Conservation (phyloP, 2,329 filamentous ascomycete species). For the Aspergillus pseudoterreus region DNA sequence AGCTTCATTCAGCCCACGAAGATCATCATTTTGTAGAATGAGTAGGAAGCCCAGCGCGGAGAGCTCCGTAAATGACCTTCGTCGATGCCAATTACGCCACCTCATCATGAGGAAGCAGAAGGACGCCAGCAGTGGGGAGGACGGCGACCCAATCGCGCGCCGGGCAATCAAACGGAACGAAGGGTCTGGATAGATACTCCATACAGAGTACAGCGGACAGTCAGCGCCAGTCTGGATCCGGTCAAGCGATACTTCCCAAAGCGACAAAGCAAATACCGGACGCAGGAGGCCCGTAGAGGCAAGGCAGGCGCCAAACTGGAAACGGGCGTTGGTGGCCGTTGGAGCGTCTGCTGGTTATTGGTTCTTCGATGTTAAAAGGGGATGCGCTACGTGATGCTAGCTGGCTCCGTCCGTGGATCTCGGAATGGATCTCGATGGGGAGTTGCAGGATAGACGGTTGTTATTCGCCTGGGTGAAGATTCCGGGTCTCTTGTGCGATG, state of each 20-base stretch:
- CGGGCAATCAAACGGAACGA: neutral
- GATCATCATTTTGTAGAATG: neutral
- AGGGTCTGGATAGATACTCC: too few relatives aligned
- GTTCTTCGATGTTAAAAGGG: neutral
- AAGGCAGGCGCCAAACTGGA: neutral
- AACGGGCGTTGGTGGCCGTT: neutral
- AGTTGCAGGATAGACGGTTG: neutral
- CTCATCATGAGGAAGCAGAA: too few relatives aligned
- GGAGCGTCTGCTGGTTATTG: neutral
- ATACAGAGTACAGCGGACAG: neutral
- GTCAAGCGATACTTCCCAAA: neutral
- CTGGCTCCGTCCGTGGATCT: neutral
- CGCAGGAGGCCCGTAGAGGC: neutral
- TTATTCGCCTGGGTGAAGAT: neutral
- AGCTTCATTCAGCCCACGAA: neutral
- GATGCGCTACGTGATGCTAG: neutral
- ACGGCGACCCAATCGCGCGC: neutral
- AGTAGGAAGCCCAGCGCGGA: neutral
- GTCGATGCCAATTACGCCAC: neutral
- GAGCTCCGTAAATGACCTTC: neutral
- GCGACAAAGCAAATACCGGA: conserved; percentile 8
- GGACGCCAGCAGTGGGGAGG: too few relatives aligned
- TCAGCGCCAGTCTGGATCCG: neutral
- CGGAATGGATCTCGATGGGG: neutral
- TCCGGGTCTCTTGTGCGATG: neutral